A percentile compares a stretch with the other conserved stretches of the same genome.
Evolutionary conservation across 495 filamentous ascomycete species (phyloP).

Genomic region (Umbilicaria muhlenbergii): DNA sequence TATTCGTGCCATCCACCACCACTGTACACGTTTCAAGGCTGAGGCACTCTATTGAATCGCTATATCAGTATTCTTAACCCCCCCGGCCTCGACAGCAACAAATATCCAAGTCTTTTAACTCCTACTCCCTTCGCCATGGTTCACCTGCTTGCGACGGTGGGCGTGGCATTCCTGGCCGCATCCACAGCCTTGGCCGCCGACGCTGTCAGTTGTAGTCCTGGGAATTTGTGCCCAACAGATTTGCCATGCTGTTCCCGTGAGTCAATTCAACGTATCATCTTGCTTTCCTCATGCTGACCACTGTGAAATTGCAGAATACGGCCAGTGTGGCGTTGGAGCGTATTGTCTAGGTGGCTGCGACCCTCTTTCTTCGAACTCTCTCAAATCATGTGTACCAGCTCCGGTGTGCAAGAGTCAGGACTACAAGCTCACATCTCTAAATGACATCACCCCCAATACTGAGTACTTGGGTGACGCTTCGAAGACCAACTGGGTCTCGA

Average conservation of each 20-base stretch:
- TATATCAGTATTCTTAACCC: too few relatives aligned
- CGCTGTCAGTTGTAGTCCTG: slow-evolving; percentile 32
- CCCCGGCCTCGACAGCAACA: too few relatives aligned
- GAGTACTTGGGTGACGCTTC: slow-evolving; percentile 74
- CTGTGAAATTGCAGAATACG: slow-evolving; percentile 51
- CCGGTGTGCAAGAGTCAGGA: slow-evolving; percentile 64
- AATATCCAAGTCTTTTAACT: too few relatives aligned
- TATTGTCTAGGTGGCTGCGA: slow-evolving; percentile 97
- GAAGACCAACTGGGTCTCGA: slow-evolving; percentile 73
- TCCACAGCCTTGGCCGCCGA: slow-evolving; percentile 20
- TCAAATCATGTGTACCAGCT: slow-evolving; percentile 75
- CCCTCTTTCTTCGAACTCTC: slow-evolving; percentile 57
- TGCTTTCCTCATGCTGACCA: slow-evolving; percentile 5
- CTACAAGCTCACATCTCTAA: slow-evolving; percentile 54
- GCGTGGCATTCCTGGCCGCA: slow-evolving; percentile 21
- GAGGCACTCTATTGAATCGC: too few relatives aligned
- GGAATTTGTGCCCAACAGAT: slow-evolving; percentile 54
- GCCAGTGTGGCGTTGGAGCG: slow-evolving; percentile 81
- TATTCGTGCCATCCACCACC: too few relatives aligned
- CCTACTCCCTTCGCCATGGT: slow-evolving; percentile 1
- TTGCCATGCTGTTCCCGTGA: slow-evolving; percentile 88
- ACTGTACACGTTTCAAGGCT: too few relatives aligned
- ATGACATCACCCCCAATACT: slow-evolving; percentile 49
- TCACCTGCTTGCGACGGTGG: slow-evolving; percentile 6
- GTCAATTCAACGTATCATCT: slow-evolving; percentile 20